These are phyloP conservation scores for Penicillium sp. DNA, from an alignment of 2,329 filamentous ascomycete genomes.

Conservation along the genomic window DNA sequence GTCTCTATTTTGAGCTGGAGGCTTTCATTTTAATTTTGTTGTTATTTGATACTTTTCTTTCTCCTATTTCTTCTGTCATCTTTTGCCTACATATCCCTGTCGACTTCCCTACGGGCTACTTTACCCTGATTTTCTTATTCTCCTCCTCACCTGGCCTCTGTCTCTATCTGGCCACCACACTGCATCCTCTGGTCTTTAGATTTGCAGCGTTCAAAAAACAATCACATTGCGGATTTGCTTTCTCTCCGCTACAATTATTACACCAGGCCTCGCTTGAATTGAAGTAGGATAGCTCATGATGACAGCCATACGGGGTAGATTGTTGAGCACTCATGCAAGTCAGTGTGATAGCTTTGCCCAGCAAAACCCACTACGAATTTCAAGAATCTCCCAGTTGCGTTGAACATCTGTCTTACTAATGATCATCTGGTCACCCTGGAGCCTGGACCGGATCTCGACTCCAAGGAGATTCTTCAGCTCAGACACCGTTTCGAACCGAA, in stretches of 20 bases:
- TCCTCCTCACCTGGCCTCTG: conserved; percentile 1
- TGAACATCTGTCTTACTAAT: too few relatives aligned
- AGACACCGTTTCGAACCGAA: too few relatives aligned
- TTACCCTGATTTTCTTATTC: conserved; percentile 4
- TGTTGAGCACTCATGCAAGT: too few relatives aligned
- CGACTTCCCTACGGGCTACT: neutral
- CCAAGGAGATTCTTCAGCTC: too few relatives aligned
- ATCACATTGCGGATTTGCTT: neutral
- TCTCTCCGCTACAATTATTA: neutral
- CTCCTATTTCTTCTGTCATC: conserved; percentile 8
- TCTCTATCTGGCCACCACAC: neutral
- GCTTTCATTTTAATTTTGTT: conserved; percentile 19
- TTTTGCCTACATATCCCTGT: conserved; percentile 7
- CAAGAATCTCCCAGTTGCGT: too few relatives aligned
- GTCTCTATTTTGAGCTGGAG: conserved; percentile 8
- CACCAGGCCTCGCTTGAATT: neutral
- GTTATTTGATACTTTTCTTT: conserved; percentile 12
- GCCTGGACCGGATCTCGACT: too few relatives aligned
- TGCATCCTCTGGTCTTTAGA: neutral
- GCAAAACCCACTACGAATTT: too few relatives aligned
- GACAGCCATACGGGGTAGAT: too few relatives aligned
- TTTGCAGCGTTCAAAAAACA: neutral
- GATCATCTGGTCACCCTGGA: too few relatives aligned
- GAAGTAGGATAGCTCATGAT: neutral
- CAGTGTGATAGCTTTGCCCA: too few relatives aligned